These are phyloP conservation scores for Daldinia vernicosa DNA, from an alignment of 495 filamentous ascomycete species.

Conservation along the genomic window DNA sequence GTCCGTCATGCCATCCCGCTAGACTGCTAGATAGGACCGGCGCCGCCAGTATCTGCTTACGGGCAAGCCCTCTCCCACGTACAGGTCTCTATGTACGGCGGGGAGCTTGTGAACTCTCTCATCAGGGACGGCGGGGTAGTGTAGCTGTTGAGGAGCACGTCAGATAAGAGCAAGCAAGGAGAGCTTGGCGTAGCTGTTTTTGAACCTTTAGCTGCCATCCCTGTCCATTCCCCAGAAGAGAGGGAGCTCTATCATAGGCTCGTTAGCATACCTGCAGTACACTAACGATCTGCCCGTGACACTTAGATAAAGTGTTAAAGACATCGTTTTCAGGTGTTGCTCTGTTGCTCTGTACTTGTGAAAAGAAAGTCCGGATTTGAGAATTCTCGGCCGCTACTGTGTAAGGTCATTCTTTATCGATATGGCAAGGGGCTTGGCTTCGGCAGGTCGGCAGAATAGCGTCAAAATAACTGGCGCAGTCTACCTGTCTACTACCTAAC, in stretches of 20 bases:
- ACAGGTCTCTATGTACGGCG: too few relatives aligned
- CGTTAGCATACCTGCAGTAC: slow-evolving; percentile 1
- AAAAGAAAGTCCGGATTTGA: background rate
- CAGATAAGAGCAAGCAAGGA: slow-evolving; percentile 31
- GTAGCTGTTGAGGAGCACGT: slow-evolving; percentile 20
- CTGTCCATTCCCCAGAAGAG: slow-evolving; percentile 21
- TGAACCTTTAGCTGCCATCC: slow-evolving; percentile 20
- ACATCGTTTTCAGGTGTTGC: background rate
- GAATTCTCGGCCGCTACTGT: background rate
- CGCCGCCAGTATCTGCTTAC: background rate
- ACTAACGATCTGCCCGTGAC: background rate
- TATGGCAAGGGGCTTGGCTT: background rate
- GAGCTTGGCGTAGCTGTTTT: slow-evolving; percentile 38
- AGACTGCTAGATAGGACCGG: slow-evolving; percentile 28
- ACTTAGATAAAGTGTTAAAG: background rate
- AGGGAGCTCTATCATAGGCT: slow-evolving; percentile 32
- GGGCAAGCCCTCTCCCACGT: background rate
- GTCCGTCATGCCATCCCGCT: slow-evolving; percentile 25
- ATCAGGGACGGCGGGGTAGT: slow-evolving; percentile 27
- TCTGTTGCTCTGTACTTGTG: background rate
- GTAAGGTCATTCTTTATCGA: background rate
- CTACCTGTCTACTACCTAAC: too few relatives aligned
- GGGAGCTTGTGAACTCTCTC: slow-evolving; percentile 30
- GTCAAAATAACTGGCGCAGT: too few relatives aligned
- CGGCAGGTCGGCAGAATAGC: too few relatives aligned